Percentiles rank a stretch among this genome's conserved stretches.
These are phyloP conservation scores for Hymenoscyphus fructigenus DNA, from an alignment of 2,329 filamentous ascomycete genomes.

Conservation along the genomic window DNA sequence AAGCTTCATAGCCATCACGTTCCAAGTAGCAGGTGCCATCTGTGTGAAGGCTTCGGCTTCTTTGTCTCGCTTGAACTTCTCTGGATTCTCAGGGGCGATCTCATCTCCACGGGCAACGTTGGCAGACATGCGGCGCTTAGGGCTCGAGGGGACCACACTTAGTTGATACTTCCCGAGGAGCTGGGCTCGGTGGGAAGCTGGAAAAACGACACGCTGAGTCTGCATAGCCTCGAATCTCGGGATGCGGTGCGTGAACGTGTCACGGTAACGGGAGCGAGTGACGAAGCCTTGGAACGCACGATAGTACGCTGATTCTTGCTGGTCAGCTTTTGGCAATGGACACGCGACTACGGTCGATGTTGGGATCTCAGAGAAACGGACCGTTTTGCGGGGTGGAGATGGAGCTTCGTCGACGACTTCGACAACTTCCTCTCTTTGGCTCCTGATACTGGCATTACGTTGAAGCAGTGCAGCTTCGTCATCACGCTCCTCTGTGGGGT, in stretches of 20 bases:
- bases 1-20: conserved; percentile 59
- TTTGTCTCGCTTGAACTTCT: conserved; percentile 66
- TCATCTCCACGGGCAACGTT: conserved; percentile 74
- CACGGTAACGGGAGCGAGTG: conserved; percentile 62
- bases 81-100: conserved; percentile 59
- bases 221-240: conserved; percentile 88
- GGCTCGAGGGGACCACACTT: conserved; percentile 64
- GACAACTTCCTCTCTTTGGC: conserved; percentile 23
- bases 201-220: conserved; percentile 73
- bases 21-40: conserved; percentile 60
- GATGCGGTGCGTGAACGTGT: conserved; percentile 82
- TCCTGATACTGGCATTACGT: conserved; percentile 31
- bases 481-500: conserved; percentile 48
- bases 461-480: conserved; percentile 36
- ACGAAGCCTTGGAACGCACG: conserved; percentile 78
- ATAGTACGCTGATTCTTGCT: conserved; percentile 79
- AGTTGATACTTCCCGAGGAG: conserved; percentile 84
- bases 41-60: conserved; percentile 79
- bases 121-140: conserved; percentile 68
- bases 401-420: conserved; percentile 42
- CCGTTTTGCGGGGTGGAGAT: conserved; percentile 63
- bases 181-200: conserved; percentile 72
- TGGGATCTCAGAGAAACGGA: conserved; percentile 64
- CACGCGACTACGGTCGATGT: conserved; percentile 40
- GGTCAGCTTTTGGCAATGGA: conserved; percentile 48